Evolutionary conservation across 139 green algal genomes (phyloP).

Genomic region (Micractinium sp.): DNA sequence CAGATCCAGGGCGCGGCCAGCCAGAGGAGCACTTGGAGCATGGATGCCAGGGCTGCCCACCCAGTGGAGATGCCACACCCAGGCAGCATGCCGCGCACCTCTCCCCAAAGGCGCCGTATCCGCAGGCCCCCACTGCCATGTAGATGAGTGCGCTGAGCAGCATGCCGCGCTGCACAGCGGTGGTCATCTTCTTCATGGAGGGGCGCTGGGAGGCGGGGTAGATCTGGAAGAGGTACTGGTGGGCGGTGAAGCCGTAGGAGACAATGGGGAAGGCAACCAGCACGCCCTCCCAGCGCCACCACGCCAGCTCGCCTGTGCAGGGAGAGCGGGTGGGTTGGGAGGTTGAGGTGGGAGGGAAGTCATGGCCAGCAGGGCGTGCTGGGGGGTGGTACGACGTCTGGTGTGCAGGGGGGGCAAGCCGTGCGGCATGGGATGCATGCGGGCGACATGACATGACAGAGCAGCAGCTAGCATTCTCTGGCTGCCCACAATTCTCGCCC

Average conservation of each 20-base stretch:
- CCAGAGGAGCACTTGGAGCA: too few species aligned
- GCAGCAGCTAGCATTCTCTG: too few species aligned
- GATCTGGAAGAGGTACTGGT: constrained; percentile 79
- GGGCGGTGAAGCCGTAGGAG: constrained; percentile 82
- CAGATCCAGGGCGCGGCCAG: too few species aligned
- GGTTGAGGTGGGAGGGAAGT: too few species aligned
- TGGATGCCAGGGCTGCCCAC: too few species aligned
- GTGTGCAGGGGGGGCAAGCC: too few species aligned
- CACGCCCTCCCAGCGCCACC: constrained; percentile 65
- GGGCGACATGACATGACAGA: too few species aligned
- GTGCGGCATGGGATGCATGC: too few species aligned
- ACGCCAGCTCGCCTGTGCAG: constrained; percentile 37
- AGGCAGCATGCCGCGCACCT: constrained; percentile 21
- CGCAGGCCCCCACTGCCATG: constrained; percentile 71
- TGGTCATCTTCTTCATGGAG: constrained; percentile 52
- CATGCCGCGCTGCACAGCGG: constrained; percentile 50
- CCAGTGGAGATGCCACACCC: not conserved
- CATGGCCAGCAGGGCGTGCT: too few species aligned
- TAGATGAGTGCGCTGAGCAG: constrained; percentile 58
- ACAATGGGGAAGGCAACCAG: constrained; percentile 83
- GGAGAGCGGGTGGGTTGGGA: too few species aligned
- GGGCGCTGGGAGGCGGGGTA: constrained; percentile 53
- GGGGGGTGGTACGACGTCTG: too few species aligned
- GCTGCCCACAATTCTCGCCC: too few species aligned
- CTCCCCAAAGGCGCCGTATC: constrained; percentile 75